Base-by-base conservation (phyloP, 2,329 filamentous ascomycete genomes). In the Pseudopyrenochaeta lycopersici region DNA sequence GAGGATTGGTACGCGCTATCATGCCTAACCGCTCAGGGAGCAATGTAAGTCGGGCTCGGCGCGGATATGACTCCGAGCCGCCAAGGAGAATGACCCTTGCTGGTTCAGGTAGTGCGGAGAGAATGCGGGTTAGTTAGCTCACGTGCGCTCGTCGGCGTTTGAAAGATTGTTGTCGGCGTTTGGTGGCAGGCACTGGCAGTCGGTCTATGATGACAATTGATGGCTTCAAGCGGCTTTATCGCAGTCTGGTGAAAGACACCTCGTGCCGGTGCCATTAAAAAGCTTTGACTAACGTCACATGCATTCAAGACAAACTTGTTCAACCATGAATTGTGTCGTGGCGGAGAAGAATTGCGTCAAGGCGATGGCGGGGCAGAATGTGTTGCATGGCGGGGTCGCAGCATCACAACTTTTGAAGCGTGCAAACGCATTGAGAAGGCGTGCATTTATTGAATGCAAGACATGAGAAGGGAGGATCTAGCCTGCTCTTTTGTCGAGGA, bases 41-140 rank as follows among this genome's bases (percentile, higher is more conserved):
- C 21, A 27, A 27, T 46, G 32, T 15, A 15, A 3, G 21, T 46
- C 35, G 52, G 46, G 11, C 4, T 30, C 21, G 42, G 41, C 10
- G 41, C 38, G 29, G 53, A 56, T 42, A 32, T 46, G 15, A 20
- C 15, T 36, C 53, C 53, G 56, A 56, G 32, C 33, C 10, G 52
- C 20, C 27, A 45, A 35, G 39, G 7, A 27, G 9, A 14, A 44
- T 17, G 2, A 15, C 9, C 12, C 15, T 18, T 14, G 14, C 35
- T 20, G 7, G 5, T 35, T 46, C 10, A 21, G 46, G 46, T 31
- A 43, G 44, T 5, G 41, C 41, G 23, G 40, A 21, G 15, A 23
- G 17, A 27, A 27, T 23, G 40, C 5, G 23, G 40, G 23, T 11
- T 30, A 42, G 40, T 17, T 9, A 7, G 14, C 7, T 42, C 40